Base-by-base conservation (phyloP, 2,329 filamentous ascomycete genomes). In the Aspergillus sp. region DNA sequence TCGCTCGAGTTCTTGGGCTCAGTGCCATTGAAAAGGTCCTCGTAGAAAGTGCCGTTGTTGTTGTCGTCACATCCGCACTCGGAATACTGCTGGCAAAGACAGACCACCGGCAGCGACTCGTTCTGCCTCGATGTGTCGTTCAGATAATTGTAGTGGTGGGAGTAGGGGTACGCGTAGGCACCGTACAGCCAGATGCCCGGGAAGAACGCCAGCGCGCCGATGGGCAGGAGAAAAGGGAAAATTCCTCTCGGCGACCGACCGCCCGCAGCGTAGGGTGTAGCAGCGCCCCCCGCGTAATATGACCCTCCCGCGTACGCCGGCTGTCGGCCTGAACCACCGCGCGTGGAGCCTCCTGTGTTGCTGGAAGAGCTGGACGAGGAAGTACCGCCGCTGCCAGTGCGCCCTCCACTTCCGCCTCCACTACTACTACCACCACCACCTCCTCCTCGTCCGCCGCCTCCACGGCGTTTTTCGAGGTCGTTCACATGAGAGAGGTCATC, bases 61-160 rank as follows among this genome's bases (percentile, higher is more conserved):
- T 73, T 76, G 38, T 76, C 69, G 51, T 85, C 83, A 61, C 83
- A 86, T 4, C 82, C 81, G 60, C 83, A 86, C 32, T 76, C 73
- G 16, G 65, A 68, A 59, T 79, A 79, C 51, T 78, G 62, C 54
- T 79, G 71, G 63, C 83, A 86, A 35, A 83, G 63, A 61, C 83
- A 86, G 3, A 76, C 68, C 6, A 85, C 78, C 0, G 81, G 81
- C 11, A 79, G 59, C 0, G 74, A 75, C 58, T 79, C 68, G 60
- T 83, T 82, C 9, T 63, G 58, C 41, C 75, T 72, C 32, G 65
- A 71, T 6, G 73, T 70, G 40, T 76, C 66, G 53, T 78, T 69
- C 66, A 76, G 76, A 52, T 74, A 76, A 62, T 79, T 75, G 33
- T 73, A 76, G 5, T 72, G 73, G 58, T 78, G 67, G 43, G 60